Evolutionary conservation across 2,329 filamentous ascomycete species (phyloP).

Genomic region (Beauveria asiatica): DNA sequence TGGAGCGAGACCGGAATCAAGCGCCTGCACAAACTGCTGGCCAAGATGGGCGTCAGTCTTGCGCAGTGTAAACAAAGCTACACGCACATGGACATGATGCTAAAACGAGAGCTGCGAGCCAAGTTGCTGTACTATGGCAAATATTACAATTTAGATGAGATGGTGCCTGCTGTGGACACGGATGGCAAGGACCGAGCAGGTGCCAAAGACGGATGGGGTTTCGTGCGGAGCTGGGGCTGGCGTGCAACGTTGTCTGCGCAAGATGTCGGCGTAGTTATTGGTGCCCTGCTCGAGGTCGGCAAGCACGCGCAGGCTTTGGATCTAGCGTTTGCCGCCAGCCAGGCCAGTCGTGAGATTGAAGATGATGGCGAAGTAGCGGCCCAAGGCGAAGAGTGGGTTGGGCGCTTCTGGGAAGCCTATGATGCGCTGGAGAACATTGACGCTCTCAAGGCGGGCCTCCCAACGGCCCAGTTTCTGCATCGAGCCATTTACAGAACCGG

Average conservation of each 20-base stretch:
- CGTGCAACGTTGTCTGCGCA: slow-evolving; percentile 87
- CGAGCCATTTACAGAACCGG: slow-evolving; percentile 90
- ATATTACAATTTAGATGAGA: slow-evolving; percentile 85
- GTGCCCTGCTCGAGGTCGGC: slow-evolving; percentile 87
- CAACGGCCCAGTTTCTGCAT: slow-evolving; percentile 81
- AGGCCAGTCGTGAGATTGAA: slow-evolving; percentile 32
- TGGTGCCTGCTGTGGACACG: slow-evolving; percentile 72
- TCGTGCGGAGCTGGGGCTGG: slow-evolving; percentile 97
- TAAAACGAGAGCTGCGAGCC: slow-evolving; percentile 78
- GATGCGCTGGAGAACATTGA: slow-evolving; percentile 67
- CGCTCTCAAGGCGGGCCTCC: slow-evolving; percentile 65
- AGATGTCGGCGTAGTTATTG: slow-evolving; percentile 87
- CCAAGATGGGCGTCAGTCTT: slow-evolving; percentile 95
- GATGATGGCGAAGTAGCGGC: slow-evolving; percentile 40
- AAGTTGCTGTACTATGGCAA: slow-evolving; percentile 87
- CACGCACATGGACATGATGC: slow-evolving; percentile 95
- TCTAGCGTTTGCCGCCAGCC: slow-evolving; percentile 21
- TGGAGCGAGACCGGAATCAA: slow-evolving; percentile 89
- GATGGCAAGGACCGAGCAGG: slow-evolving; percentile 61
- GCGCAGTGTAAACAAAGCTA: slow-evolving; percentile 93
- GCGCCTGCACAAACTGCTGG: slow-evolving; percentile 83
- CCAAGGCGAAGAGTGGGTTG: slow-evolving; percentile 56
- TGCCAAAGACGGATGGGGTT: slow-evolving; percentile 89
- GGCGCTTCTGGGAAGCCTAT: slow-evolving; percentile 63
- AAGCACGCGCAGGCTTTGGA: slow-evolving; percentile 38